Base-by-base conservation (phyloP, 1,139 yeast species). In the Protomyces lactucae-debilis region DNA sequence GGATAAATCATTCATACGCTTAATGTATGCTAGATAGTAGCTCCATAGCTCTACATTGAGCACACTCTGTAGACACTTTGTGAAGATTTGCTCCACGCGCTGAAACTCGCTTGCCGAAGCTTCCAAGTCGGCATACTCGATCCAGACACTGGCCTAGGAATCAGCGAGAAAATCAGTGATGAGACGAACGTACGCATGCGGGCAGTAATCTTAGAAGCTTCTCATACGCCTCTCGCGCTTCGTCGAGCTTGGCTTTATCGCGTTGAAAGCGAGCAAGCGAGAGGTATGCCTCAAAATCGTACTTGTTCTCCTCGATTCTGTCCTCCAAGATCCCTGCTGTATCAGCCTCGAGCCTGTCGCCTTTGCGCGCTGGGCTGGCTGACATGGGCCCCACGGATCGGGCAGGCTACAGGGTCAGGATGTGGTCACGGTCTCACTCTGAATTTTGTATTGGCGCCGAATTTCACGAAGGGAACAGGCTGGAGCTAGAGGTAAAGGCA, bases 21-120 rank as follows among this genome's bases (percentile, higher is more conserved):
- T 83, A 54, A 89, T 91, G 72, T 89, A 91, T 53, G 83, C 84
- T 45, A 93, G 83, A 73, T 93, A 93, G 46, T 83, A 76, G 60
- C 85, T 80, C 85, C 95, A 92, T 40, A 93, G 76, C 40, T 83
- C 83, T 51, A 88, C 85, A 70, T 84, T 81, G 57, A 81, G 83
- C 8, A 86, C 82, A 39, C 80, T 78, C 2, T 83, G 81, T 66
- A 90, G 79, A 69, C 88, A 83, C 66, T 84, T 78, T 36, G 82
- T 80, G 73, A 88, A 88, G 45, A 88, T 75, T 51, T 78, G 77
- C 71, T 87, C 95, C 14, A 85, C 93, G 64, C 80, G 81, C 57
- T 80, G 79, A 71, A 85, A 85, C 71, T 90, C 93, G 61, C 86
- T 87, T 68, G 88, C 79, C 63, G 80, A 81, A 69, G 88, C 76